Evolutionary conservation across 441 rosid species (phyloP), one percentile per base, ranked within the genome.

Genomic region (Erodium chrysanthum): DNA sequence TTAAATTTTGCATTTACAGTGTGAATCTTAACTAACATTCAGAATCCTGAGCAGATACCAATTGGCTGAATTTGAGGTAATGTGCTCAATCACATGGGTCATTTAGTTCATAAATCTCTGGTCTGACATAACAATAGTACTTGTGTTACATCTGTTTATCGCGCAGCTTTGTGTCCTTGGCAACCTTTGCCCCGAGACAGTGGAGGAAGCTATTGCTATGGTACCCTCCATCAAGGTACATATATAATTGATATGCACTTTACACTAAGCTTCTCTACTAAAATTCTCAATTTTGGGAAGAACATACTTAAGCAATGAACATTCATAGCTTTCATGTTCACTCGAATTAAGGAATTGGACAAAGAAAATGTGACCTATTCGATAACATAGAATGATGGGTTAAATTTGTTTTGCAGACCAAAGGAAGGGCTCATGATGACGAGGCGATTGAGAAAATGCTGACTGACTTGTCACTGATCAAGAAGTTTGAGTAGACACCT

Each of bases 201-300:
- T 87, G 56, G 97, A 91, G 85, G 98, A 93, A 84, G 97, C 97
- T 21, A 84, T 89, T 60, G 93, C 93, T 37, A 91, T 91, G 97
- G 96, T 91, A 64, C 83, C 97, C 66, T 91, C 96, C 31, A 83
- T 88, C 69, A 88, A 85, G 90, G 92, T 50, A 15, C 58, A 14
- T 48, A 48, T 12, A 48, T 1, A n/a, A 42, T 42, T 42, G 48
- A 14, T n/a, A 10, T 42, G 46, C 48, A 42, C 48, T 42, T 42
- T 10, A 42, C 9, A 11, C 48, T 7, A 42, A 9, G 48, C 11
- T 42, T 42, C 20, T 48, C 7, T 50, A 50, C 58, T 15, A 2
- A 2, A 6, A 5, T 15, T 50, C 21, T 17, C 21, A 50, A 50
- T 17, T 18, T 50, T 50, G 58, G 5, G 18, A 17, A 15, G 18